Evolutionary conservation across 2,329 filamentous ascomycete species (phyloP).

Genomic region (Paecilomyces sp.): DNA sequence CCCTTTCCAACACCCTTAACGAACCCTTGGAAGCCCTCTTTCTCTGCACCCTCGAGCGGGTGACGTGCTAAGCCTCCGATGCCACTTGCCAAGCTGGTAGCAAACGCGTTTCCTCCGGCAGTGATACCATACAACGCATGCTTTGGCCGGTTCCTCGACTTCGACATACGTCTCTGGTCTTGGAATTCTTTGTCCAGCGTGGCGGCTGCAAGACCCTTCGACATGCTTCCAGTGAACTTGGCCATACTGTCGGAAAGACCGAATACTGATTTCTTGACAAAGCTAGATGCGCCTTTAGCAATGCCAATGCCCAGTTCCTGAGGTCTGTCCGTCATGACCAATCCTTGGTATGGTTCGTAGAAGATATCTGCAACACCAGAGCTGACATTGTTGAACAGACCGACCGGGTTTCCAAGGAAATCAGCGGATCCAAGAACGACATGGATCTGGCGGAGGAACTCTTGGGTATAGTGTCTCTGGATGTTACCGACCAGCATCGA

Average conservation of each 20-base stretch:
- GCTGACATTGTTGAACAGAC: constrained; percentile 95
- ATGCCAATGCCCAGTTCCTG: constrained; percentile 94
- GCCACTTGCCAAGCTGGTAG: constrained; percentile 85
- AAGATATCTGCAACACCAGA: constrained; percentile 97
- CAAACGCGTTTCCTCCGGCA: constrained; percentile 88
- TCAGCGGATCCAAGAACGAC: constrained; percentile 95
- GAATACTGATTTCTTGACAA: constrained; percentile 98
- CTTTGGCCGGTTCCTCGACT: constrained; percentile 88
- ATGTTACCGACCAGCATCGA: constrained; percentile 78
- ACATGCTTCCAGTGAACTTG: constrained; percentile 94
- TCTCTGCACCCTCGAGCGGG: constrained; percentile 89
- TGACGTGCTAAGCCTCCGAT: constrained; percentile 90
- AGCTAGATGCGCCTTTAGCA: constrained; percentile 91
- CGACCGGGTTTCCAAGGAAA: constrained; percentile 95
- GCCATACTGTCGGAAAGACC: constrained; percentile 96
- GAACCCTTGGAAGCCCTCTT: constrained; percentile 88
- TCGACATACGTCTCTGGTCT: constrained; percentile 86
- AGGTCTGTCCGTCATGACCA: constrained; percentile 91
- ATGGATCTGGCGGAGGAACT: constrained; percentile 91
- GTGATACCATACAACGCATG: constrained; percentile 96
- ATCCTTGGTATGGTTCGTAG: constrained; percentile 96
- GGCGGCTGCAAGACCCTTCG: constrained; percentile 89
- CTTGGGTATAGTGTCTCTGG: constrained; percentile 91
- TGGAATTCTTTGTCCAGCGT: constrained; percentile 99
- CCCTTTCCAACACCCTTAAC: constrained; percentile 98